Evolutionary conservation across 208 protist species (phyloP).

Genomic region (Spongospora subterranea): DNA sequence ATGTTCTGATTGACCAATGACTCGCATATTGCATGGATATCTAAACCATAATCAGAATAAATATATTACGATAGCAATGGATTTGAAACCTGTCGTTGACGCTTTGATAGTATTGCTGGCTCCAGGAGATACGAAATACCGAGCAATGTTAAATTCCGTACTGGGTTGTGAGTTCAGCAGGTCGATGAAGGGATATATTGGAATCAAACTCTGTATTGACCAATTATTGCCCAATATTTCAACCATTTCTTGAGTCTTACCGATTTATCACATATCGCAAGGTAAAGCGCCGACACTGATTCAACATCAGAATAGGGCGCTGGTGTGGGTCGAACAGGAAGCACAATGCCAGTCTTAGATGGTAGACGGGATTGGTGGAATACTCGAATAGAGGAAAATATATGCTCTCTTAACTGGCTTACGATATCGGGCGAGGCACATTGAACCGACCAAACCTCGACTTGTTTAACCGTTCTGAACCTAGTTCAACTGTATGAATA

Average conservation of each 20-base stretch:
- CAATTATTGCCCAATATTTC: neutral
- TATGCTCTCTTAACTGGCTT: neutral
- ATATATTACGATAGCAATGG: neutral
- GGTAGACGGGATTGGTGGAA: slow-evolving; percentile 11
- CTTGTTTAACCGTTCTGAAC: neutral
- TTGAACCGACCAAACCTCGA: slow-evolving; percentile 22
- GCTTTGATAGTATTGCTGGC: neutral
- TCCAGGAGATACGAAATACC: neutral
- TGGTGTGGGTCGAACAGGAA: neutral
- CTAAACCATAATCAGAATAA: neutral
- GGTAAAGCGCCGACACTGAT: neutral
- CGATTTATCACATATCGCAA: neutral
- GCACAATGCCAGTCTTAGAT: neutral
- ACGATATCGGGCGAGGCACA: neutral
- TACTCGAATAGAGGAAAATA: neutral
- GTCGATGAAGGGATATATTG: neutral
- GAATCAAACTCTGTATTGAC: neutral
- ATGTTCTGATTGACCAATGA: neutral
- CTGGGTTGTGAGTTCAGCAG: neutral
- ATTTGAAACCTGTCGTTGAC: neutral
- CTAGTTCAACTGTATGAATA: no score
- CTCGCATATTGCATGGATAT: slow-evolving; percentile 32
- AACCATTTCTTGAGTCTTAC: neutral
- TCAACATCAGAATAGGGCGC: neutral
- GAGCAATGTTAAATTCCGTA: neutral